A percentile compares a stretch with the other conserved stretches of the same genome.
Conservation (phyloP, 2,329 filamentous ascomycete species). For the Sarocladiaceae sp. region DNA sequence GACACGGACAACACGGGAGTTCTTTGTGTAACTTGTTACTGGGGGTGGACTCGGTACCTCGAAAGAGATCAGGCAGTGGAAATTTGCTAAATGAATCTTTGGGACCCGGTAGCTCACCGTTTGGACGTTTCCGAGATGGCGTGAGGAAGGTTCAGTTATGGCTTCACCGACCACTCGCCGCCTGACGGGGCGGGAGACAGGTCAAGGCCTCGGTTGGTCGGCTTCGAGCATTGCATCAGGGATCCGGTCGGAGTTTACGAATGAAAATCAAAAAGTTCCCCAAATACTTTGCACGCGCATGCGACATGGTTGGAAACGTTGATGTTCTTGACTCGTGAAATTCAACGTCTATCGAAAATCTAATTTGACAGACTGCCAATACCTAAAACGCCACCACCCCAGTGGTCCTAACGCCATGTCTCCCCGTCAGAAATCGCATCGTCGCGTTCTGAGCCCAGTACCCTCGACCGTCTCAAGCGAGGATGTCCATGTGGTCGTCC, state of each 20-base stretch:
- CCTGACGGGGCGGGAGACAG: background rate
- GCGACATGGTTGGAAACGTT: background rate
- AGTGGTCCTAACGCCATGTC: too few relatives aligned
- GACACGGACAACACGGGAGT: constrained; percentile 3
- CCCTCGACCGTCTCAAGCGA: too few relatives aligned
- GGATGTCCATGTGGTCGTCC: constrained; percentile 53
- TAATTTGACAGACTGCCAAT: too few relatives aligned
- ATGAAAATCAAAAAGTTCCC: constrained; percentile 23
- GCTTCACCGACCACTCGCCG: constrained; percentile 4
- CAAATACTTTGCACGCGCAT: background rate
- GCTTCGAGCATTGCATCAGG: constrained; percentile 39
- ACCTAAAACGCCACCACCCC: too few relatives aligned
- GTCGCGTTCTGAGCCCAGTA: background rate
- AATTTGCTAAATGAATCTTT: constrained; percentile 14
- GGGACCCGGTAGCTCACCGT: constrained; percentile 8
- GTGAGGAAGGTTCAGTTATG: constrained; percentile 10
- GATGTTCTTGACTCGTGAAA: too few relatives aligned
- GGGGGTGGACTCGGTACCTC: constrained; percentile 5
- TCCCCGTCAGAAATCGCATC: background rate
- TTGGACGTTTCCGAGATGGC: constrained; percentile 7
- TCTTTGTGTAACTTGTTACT: constrained; percentile 11
- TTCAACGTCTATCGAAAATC: too few relatives aligned
- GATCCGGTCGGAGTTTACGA: constrained; percentile 36
- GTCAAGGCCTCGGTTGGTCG: constrained; percentile 26
- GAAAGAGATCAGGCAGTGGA: constrained; percentile 5